Evolutionary conservation across 495 filamentous ascomycete species (phyloP).

Genomic region (Tuber magnatum): DNA sequence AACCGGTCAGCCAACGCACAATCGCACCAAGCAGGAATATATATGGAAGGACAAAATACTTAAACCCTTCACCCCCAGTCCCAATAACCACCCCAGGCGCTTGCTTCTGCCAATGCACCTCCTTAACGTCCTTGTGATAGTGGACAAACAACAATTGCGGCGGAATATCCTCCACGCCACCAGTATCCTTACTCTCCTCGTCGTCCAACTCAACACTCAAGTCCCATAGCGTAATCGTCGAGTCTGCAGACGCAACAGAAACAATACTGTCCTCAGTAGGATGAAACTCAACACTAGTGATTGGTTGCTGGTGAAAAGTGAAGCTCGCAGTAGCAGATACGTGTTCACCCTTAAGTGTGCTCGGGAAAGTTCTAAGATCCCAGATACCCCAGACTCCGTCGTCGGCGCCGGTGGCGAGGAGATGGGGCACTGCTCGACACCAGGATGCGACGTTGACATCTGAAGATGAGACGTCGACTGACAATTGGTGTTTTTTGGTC

Average conservation of each 20-base stretch:
- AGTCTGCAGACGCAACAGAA: slow-evolving; percentile 84
- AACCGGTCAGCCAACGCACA: slow-evolving; percentile 1
- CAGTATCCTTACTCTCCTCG: slow-evolving; percentile 86
- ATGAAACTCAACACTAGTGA: slow-evolving; percentile 96
- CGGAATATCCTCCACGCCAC: slow-evolving; percentile 78
- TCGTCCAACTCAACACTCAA: slow-evolving; percentile 92
- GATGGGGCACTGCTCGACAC: slow-evolving; percentile 75
- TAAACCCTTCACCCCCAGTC: slow-evolving; percentile 79
- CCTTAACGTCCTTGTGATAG: slow-evolving; percentile 88
- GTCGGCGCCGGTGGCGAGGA: slow-evolving; percentile 87
- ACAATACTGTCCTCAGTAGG: slow-evolving; percentile 92
- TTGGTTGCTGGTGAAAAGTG: slow-evolving; percentile 88
- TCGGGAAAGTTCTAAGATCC: slow-evolving; percentile 80
- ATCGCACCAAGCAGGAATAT: not conserved
- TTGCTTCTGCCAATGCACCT: slow-evolving; percentile 93
- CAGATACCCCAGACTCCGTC: slow-evolving; percentile 93
- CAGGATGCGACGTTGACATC: slow-evolving; percentile 97
- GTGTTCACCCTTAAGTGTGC: slow-evolving; percentile 53
- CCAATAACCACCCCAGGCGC: slow-evolving; percentile 87
- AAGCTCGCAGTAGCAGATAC: slow-evolving; percentile 68
- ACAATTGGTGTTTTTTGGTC: slow-evolving; percentile 72
- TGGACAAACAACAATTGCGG: slow-evolving; percentile 94
- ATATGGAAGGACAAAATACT: slow-evolving; percentile 45
- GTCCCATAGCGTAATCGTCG: slow-evolving; percentile 94
- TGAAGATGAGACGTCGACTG: slow-evolving; percentile 69